Conservation (phyloP, 495 filamentous ascomycete species). For the Neurospora discreta region DNA sequence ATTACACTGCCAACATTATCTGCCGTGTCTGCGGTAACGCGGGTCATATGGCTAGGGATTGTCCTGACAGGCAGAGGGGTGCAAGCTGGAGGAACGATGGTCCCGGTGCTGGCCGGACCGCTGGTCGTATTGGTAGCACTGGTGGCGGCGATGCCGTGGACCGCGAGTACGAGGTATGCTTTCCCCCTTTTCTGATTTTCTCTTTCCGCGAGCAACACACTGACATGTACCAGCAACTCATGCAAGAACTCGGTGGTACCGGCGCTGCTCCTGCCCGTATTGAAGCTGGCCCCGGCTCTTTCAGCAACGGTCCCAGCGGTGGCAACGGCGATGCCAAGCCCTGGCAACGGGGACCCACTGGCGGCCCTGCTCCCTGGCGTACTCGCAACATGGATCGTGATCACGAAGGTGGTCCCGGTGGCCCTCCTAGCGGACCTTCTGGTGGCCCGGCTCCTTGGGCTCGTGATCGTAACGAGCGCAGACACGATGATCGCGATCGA, state of each 20-base stretch:
- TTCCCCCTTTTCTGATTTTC: background rate
- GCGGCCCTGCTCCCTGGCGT: constrained; percentile 75
- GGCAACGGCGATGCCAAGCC: constrained; percentile 53
- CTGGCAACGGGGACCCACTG: constrained; percentile 85
- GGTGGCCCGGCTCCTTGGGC: constrained; percentile 40
- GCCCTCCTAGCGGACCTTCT: constrained; percentile 22
- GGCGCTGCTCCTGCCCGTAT: constrained; percentile 67
- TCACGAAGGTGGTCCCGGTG: constrained; percentile 24
- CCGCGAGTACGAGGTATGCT: constrained; percentile 81
- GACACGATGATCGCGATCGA: constrained; percentile 16
- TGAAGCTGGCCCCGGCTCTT: constrained; percentile 67
- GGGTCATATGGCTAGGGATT: constrained; percentile 41
- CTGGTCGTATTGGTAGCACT: constrained; percentile 49
- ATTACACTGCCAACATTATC: constrained; percentile 97
- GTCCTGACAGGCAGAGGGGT: constrained; percentile 83
- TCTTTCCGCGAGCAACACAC: constrained; percentile 4
- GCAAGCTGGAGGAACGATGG: constrained; percentile 80
- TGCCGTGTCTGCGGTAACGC: constrained; percentile 83
- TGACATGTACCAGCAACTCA: constrained; percentile 64
- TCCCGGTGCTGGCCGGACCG: constrained; percentile 28
- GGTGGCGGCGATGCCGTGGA: constrained; percentile 77
- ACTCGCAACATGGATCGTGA: constrained; percentile 32
- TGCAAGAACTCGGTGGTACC: constrained; percentile 80
- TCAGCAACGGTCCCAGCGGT: constrained; percentile 31
- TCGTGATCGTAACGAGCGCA: constrained; percentile 42